Evolutionary conservation across 2,329 filamentous ascomycete genomes (phyloP), one percentile per base, ranked within the genome.

Genomic region (Exophiala oligosperma): DNA sequence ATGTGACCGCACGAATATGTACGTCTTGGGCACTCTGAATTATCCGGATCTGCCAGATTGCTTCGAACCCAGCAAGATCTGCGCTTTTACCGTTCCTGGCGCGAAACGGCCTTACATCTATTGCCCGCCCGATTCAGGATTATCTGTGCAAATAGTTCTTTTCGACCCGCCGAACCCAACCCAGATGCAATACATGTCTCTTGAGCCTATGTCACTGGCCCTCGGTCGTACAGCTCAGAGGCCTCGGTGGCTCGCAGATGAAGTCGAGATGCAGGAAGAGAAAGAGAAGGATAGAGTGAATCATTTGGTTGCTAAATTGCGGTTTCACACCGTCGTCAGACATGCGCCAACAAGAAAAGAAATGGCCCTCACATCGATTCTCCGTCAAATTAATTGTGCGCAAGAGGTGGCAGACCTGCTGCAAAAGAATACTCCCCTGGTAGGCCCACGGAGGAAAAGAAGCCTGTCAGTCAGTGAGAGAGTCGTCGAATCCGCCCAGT

Each of bases 381-480:
- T 97, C 65, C 91, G 92, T 67, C 93, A 97, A 75, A 89, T 97
- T 71, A 99, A 99, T 70, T 99, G 94, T 81, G 91, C 92, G 0
- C 92, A 88, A 77, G 95, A 99, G 73, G 81, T 99, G 57, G 88
- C 94, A 62, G 82, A 86, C 66, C 79, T 96, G 40, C 79, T 99
- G 65, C 91, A 96, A 67, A 93, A 89, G 70, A 99, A 97, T 68
- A 89, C 92, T 44, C 86, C 87, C n/a, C 80, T 93, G 38, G 86
- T 99, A 49, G 90, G 92, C 0, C 85, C 89, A 38, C 85, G 93
- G 35, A 85, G 87, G 48, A 92, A 92, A 74, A 85, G 94, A 64
- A 88, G 88, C 54, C 81, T 96, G 63, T 99, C 94, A 72, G 93
- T 99, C 49, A 93, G 92, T 43, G 94, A 99, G 77, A 84, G 91